These are phyloP conservation scores for Allium cepa DNA, from an alignment of 106 monocot genomes.

Conservation along the genomic window DNA sequence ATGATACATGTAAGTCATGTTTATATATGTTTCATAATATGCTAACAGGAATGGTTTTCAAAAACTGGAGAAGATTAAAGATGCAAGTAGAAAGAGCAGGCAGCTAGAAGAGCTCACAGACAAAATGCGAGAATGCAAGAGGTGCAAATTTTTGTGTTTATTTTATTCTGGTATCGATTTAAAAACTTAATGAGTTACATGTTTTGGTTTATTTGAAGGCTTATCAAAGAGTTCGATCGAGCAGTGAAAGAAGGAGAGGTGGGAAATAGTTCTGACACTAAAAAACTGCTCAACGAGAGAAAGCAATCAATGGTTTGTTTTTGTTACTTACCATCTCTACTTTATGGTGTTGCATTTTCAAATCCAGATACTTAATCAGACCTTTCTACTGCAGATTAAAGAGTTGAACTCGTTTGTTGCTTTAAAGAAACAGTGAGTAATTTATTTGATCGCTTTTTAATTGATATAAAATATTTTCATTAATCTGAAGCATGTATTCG, in stretches of 20 bases:
- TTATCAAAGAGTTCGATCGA: conserved; percentile 56
- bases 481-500: too few species aligned
- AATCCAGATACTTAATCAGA: background rate
- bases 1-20: background rate
- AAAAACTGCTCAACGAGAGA: conserved; percentile 43
- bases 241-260: conserved; percentile 37
- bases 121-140: conserved; percentile 87
- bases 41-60: conserved; percentile 69
- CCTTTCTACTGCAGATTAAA: conserved; percentile 58
- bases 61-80: conserved; percentile 71
- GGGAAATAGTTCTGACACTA: conserved; percentile 25
- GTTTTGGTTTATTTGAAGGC: conserved; percentile 19
- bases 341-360: background rate
- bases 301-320: conserved; percentile 67
- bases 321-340: background rate
- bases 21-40: conserved; percentile 5
- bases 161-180: background rate
- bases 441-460: background rate
- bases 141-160: conserved; percentile 19
- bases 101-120: conserved; percentile 75
- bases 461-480: too few species aligned
- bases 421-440: conserved; percentile 78
- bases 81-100: conserved; percentile 42
- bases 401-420: conserved; percentile 79
- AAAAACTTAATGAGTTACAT: background rate